A percentile compares a stretch with the other conserved stretches of the same genome.
Conservation (phyloP, 371 early-diverging fungal species). For the Mortierella sp. region DNA sequence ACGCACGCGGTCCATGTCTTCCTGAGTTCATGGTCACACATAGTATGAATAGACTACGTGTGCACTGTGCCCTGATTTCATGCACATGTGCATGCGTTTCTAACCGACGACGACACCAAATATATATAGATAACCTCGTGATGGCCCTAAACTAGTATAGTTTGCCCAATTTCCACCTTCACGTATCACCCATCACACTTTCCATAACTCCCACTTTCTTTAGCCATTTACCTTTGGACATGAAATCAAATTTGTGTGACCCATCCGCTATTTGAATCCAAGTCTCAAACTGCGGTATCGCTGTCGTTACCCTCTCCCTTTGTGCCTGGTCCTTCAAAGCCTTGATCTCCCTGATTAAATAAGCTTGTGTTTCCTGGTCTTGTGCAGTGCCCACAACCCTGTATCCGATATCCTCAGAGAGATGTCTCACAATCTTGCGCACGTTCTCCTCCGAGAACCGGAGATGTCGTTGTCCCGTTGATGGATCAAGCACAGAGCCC, state of each 20-base stretch:
- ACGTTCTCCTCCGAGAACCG: conserved; percentile 69
- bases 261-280: conserved; percentile 70
- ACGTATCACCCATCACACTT: neutral
- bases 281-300: conserved; percentile 64
- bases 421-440: conserved; percentile 59
- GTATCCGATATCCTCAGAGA: conserved; percentile 69
- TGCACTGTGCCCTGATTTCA: too few species aligned
- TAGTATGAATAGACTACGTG: too few species aligned
- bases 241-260: conserved; percentile 77
- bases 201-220: neutral
- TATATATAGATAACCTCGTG: too few species aligned
- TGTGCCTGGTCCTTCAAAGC: conserved; percentile 19
- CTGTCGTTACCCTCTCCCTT: neutral
- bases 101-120: too few species aligned
- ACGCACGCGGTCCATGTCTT: too few species aligned
- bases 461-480: conserved; percentile 57
- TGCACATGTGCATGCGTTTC: too few species aligned
- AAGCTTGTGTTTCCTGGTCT: conserved; percentile 26
- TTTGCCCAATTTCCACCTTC: too few species aligned
- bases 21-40: neutral
- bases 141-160: too few species aligned
- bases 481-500: conserved; percentile 33
- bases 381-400: conserved; percentile 56
- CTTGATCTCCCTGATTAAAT: conserved; percentile 17
- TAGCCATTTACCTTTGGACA: conserved; percentile 79